These are phyloP conservation scores for Daldinia grandis DNA, from an alignment of 495 filamentous ascomycete genomes.

Conservation along the genomic window DNA sequence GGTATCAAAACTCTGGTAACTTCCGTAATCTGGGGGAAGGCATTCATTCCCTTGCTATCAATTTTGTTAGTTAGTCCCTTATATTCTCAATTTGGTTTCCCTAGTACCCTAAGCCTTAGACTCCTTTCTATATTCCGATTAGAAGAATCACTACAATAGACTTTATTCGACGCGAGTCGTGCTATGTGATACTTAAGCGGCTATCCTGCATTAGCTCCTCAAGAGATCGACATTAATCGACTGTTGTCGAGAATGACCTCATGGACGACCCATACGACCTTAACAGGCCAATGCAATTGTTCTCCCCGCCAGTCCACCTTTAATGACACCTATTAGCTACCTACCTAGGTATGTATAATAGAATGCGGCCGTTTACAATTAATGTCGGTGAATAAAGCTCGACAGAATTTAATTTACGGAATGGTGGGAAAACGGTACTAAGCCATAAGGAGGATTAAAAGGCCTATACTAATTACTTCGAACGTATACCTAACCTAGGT, in stretches of 20 bases:
- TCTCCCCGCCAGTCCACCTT: conserved; percentile 12
- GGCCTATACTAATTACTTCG: not conserved
- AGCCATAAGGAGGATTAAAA: too few species aligned
- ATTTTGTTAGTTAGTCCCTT: not conserved
- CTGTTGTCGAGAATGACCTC: conserved; percentile 24
- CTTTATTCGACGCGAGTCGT: not conserved
- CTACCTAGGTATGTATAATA: too few species aligned
- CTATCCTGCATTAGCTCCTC: not conserved
- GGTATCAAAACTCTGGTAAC: not conserved
- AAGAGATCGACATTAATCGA: conserved; percentile 15
- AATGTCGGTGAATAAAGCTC: conserved; percentile 2
- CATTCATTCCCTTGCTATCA: not conserved
- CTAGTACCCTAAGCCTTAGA: not conserved
- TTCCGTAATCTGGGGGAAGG: conserved; percentile 9
- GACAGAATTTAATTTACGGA: conserved; percentile 25
- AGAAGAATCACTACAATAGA: not conserved
- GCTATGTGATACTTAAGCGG: not conserved
- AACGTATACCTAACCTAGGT: too few species aligned
- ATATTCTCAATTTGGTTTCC: not conserved
- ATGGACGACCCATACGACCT: conserved; percentile 5
- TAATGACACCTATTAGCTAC: conserved; percentile 20
- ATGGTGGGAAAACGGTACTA: not conserved
- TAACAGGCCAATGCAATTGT: conserved; percentile 13
- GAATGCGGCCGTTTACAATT: not conserved
- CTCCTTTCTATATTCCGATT: not conserved